These are phyloP conservation scores for Persicaria maculosa DNA, from an alignment of 148 eudicot species.

Conservation along the genomic window DNA sequence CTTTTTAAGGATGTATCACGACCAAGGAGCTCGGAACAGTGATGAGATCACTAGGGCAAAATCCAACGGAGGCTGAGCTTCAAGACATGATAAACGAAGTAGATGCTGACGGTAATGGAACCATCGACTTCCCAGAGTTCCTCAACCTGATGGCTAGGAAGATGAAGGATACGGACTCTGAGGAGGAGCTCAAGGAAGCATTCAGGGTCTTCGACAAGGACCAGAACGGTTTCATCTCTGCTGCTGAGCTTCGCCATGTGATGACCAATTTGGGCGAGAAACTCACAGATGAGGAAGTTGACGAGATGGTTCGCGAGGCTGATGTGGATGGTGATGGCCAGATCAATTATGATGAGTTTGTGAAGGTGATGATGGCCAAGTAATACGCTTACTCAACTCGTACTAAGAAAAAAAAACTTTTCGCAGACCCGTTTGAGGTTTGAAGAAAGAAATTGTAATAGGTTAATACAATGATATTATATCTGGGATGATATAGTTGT, in stretches of 20 bases:
- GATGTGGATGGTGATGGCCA: conserved; percentile 13
- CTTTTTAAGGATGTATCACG: conserved; percentile 7
- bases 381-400: conserved; percentile 4
- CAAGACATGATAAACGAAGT: neutral
- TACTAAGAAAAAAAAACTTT: neutral
- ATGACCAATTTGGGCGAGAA: conserved; percentile 10
- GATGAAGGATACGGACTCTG: conserved; percentile 14
- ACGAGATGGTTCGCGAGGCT: too few species aligned
- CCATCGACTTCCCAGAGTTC: conserved; percentile 13
- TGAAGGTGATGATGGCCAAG: conserved; percentile 15
- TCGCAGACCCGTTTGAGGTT: neutral
- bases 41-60: conserved; percentile 9
- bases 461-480: neutral
- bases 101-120: conserved; percentile 12
- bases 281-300: conserved; percentile 3
- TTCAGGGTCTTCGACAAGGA: conserved; percentile 12
- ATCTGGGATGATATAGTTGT: neutral
- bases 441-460: neutral
- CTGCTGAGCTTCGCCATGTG: conserved; percentile 6
- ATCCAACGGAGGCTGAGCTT: too few species aligned
- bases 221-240: conserved; percentile 9
- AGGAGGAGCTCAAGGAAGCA: conserved; percentile 15
- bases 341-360: conserved; percentile 15
- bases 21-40: conserved; percentile 15
- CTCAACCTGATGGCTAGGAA: conserved; percentile 14